Evolutionary conservation across 371 early-diverging fungal genomes (phyloP).

Genomic region (Mortierella sp.): DNA sequence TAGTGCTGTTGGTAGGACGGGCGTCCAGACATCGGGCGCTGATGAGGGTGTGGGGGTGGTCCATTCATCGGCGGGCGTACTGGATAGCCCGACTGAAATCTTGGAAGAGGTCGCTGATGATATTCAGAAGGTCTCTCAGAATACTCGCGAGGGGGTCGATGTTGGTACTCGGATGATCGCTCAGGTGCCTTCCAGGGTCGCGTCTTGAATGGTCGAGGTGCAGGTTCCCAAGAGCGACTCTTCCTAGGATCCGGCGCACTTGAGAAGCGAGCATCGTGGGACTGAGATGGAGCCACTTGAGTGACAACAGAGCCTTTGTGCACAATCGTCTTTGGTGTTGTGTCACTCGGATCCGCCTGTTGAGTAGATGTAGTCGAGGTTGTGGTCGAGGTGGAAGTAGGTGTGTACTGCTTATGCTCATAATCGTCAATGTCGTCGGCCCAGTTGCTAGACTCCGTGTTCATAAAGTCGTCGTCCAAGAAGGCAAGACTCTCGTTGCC

Average conservation of each 20-base stretch:
- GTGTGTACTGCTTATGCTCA: background rate
- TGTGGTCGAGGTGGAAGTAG: background rate
- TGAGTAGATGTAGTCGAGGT: background rate
- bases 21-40: background rate
- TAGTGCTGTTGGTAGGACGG: background rate
- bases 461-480: slow-evolving; percentile 15
- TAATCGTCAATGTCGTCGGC: slow-evolving; percentile 20
- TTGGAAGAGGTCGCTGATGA: background rate
- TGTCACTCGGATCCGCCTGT: background rate
- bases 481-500: slow-evolving; percentile 6
- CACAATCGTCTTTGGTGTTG: background rate
- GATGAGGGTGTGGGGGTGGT: background rate
- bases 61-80: background rate
- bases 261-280: background rate
- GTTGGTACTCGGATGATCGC: background rate
- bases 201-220: background rate
- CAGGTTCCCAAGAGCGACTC: background rate
- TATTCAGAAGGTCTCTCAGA: background rate
- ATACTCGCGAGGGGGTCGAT: background rate
- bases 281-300: background rate
- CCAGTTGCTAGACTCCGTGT: slow-evolving; percentile 9
- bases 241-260: background rate
- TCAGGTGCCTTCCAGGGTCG: background rate
- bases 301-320: background rate
- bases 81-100: background rate